Evolutionary conservation across 2,329 filamentous ascomycete genomes (phyloP).

Genomic region (Diaporthe capsici): DNA sequence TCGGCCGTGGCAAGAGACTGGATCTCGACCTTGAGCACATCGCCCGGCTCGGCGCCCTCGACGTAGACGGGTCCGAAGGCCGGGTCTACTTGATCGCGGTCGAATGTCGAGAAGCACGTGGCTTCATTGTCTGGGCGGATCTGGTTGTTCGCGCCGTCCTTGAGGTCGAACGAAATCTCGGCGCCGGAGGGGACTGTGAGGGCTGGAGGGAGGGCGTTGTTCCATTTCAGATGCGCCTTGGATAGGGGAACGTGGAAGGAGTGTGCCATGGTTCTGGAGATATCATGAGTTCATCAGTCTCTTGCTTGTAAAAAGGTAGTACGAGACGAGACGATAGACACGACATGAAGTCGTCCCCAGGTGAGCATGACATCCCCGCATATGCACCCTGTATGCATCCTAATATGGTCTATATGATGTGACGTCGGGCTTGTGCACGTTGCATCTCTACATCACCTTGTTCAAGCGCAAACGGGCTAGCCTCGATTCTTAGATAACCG

Average conservation of each 20-base stretch:
- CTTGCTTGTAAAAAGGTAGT: not conserved
- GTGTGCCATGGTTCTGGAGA: conserved; percentile 41
- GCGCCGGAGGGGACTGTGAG: conserved; percentile 63
- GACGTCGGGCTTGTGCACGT: not conserved
- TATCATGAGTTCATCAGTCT: not conserved
- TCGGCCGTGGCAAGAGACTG: conserved; percentile 59
- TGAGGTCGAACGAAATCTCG: conserved; percentile 62
- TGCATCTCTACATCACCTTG: not conserved
- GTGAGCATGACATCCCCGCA: not conserved
- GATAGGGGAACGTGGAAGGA: conserved; percentile 48
- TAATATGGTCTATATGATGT: not conserved
- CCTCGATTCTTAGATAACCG: not conserved
- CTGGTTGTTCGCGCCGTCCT: conserved; percentile 65
- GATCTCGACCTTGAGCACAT: conserved; percentile 66
- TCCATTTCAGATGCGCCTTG: conserved; percentile 63
- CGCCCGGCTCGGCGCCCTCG: conserved; percentile 63
- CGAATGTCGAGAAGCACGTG: conserved; percentile 56
- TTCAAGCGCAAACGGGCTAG: not conserved
- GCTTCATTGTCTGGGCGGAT: conserved; percentile 58
- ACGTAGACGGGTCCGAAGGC: conserved; percentile 66
- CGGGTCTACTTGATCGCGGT: conserved; percentile 60
- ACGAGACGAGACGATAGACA: not conserved
- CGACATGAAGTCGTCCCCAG: not conserved
- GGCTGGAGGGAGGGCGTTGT: conserved; percentile 58
- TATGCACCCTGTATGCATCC: not conserved